Evolutionary conservation across 176 grass and related monocot species (phyloP), one percentile per base, ranked within the genome.

Genomic region (Phoenix dactylifera): DNA sequence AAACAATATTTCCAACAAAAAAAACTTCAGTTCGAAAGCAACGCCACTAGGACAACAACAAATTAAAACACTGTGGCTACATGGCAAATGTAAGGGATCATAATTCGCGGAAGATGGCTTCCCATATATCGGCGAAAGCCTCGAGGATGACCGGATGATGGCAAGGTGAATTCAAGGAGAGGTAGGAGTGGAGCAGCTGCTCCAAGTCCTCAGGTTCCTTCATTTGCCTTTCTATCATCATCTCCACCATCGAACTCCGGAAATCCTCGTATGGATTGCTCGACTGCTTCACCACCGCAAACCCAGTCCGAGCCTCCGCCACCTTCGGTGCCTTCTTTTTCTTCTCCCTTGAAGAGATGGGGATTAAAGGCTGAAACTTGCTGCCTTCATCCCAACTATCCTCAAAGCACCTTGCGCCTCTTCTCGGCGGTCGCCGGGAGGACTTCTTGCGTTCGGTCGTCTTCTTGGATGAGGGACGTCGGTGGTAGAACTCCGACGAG

Each of bases 191-290:
- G 18, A 95, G 83, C 65, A 95, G 59, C 23, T 61, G 76, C 68
- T 85, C 79, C 78, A 78, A 64, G 1, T 69, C 83, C 18, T 52
- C 68, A 23, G 23, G 63, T 66, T 17, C 28, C n/a, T 22, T 70
- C 23, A 65, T 52, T 3, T 73, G 60, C 23, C 16, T 55, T 62
- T 86, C 73, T 60, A 77, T 70, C 55, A 95, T 80, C 89, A 95
- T 95, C 75, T 95, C 89, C 70, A 74, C 25, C 85, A 95, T 95
- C 23, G 89, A 95, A 73, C 72, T 89, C 56, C 76, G 79, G 70
- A 95, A 95, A 77, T 95, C 89, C 50, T 83, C 75, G 66, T 86
- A 95, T 7, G 89, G 89, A 57, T 89, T 79, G 24, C 59, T 55
- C 3, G 85, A 95, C 1, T 76, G 79, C 73, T 83, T 95, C 22